These are phyloP conservation scores for Limnanthes douglasii DNA, from an alignment of 345 rosid species.

Conservation along the genomic window DNA sequence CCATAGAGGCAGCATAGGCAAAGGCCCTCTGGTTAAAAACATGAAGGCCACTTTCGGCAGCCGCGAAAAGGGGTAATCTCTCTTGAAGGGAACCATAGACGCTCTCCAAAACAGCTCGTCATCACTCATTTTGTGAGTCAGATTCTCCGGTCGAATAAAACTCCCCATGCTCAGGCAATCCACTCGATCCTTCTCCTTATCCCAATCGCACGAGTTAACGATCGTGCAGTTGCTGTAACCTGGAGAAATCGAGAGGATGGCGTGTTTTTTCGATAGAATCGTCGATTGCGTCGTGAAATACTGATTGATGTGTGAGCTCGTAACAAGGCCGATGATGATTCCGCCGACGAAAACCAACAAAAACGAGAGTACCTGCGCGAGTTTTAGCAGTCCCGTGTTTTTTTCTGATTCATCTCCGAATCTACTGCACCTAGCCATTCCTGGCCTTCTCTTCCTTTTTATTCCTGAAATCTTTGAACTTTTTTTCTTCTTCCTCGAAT, in stretches of 20 bases:
- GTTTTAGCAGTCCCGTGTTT: conserved; percentile 43
- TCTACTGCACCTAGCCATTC: conserved; percentile 20
- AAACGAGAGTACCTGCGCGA: conserved; percentile 58
- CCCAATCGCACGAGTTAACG: conserved; percentile 17
- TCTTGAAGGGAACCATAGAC: conserved; percentile 57
- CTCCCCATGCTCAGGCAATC: conserved; percentile 37
- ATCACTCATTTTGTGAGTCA: conserved; percentile 48
- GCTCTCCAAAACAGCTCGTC: conserved; percentile 74
- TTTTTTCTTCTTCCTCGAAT: no score
- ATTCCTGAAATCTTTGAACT: conserved; percentile 1
- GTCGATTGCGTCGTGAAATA: conserved; percentile 34
- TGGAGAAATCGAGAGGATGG: conserved; percentile 11
- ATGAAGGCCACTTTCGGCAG: conserved; percentile 75
- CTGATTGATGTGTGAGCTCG: conserved; percentile 51
- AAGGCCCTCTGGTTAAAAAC: conserved; percentile 84
- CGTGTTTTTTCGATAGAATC: conserved; percentile 19
- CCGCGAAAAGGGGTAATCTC: conserved; percentile 43
- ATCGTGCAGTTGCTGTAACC: conserved; percentile 19
- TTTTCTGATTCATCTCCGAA: conserved; percentile 33
- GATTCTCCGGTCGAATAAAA: conserved; percentile 32
- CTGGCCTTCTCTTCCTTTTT: neutral
- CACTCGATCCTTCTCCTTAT: conserved; percentile 10
- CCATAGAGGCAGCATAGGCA: conserved; percentile 85
- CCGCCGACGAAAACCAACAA: conserved; percentile 72
- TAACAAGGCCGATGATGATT: conserved; percentile 51